A percentile compares a stretch with the other conserved stretches of the same genome.
Conservation (phyloP, 805 yeast genomes). For the Priceomyces fermenticarens region DNA sequence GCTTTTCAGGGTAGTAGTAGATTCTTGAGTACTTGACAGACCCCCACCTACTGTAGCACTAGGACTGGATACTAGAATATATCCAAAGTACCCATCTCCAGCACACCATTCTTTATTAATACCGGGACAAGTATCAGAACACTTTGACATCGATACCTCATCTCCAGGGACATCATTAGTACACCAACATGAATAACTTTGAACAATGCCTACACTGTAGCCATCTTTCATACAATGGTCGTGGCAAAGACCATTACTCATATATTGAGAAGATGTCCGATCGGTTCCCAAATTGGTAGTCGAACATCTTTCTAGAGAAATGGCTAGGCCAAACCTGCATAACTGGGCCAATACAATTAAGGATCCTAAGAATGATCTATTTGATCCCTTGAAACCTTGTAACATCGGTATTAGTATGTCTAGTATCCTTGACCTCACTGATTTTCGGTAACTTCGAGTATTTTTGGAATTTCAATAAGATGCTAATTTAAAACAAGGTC, state of each 20-base stretch:
- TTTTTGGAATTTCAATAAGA: too few species aligned
- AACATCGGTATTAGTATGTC: too few species aligned
- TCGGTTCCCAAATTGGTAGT: slow-evolving; percentile 18
- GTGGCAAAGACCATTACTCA: slow-evolving; percentile 54
- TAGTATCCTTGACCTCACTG: too few species aligned
- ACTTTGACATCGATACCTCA: slow-evolving; percentile 32
- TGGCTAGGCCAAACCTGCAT: slow-evolving; percentile 1
- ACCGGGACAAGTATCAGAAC: slow-evolving; percentile 45
- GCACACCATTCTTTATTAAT: slow-evolving; percentile 42
- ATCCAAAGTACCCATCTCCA: slow-evolving; percentile 48
- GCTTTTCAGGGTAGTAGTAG: slow-evolving; percentile 4
- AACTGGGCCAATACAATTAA: too few species aligned
- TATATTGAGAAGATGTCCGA: slow-evolving; percentile 14
- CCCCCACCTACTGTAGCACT: slow-evolving; percentile 12
- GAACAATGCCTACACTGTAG: slow-evolving; percentile 53
- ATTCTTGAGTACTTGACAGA: slow-evolving; percentile 4
- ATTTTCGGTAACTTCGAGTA: too few species aligned
- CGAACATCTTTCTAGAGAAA: slow-evolving; percentile 17
- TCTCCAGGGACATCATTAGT: slow-evolving; percentile 48
- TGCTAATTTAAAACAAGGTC: too few species aligned
- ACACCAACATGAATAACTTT: slow-evolving; percentile 58
- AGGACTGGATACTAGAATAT: slow-evolving; percentile 35
- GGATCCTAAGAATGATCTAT: too few species aligned
- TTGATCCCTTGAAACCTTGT: too few species aligned
- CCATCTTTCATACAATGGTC: slow-evolving; percentile 41